Evolutionary conservation across 2,329 filamentous ascomycete species (phyloP).

Genomic region (Alternaria solani): DNA sequence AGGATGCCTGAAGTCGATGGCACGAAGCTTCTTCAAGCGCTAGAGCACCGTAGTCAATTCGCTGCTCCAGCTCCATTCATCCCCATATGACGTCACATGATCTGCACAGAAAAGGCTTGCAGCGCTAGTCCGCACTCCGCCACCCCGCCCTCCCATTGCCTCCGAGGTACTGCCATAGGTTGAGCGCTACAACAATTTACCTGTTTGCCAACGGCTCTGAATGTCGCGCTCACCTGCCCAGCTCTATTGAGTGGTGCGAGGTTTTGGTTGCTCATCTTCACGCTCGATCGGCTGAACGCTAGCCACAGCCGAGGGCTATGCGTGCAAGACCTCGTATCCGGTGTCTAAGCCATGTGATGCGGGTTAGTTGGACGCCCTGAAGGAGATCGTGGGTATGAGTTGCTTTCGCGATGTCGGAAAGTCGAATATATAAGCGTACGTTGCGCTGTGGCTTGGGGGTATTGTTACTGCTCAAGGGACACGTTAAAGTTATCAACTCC

Average conservation of each 20-base stretch:
- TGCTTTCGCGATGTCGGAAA: background rate
- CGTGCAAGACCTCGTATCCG: background rate
- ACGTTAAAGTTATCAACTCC: background rate
- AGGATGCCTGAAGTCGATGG: background rate
- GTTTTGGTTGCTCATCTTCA: background rate
- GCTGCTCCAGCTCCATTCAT: background rate
- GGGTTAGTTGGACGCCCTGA: background rate
- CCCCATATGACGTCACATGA: background rate
- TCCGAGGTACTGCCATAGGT: background rate
- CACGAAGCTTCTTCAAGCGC: background rate
- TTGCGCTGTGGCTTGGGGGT: background rate
- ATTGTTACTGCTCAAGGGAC: background rate
- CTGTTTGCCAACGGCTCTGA: background rate
- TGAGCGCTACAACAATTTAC: background rate
- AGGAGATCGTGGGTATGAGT: background rate
- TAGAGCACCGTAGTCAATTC: background rate
- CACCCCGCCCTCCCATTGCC: background rate
- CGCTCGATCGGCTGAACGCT: background rate
- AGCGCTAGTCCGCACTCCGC: background rate
- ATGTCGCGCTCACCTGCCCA: background rate
- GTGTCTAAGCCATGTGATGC: constrained; percentile 2
- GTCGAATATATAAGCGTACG: background rate
- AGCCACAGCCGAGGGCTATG: background rate
- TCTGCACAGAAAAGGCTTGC: background rate
- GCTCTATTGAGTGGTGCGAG: background rate